phyloP scores from a whole-genome alignment of 139 green algal genomes.

The Coccomyxa sp. region DNA sequence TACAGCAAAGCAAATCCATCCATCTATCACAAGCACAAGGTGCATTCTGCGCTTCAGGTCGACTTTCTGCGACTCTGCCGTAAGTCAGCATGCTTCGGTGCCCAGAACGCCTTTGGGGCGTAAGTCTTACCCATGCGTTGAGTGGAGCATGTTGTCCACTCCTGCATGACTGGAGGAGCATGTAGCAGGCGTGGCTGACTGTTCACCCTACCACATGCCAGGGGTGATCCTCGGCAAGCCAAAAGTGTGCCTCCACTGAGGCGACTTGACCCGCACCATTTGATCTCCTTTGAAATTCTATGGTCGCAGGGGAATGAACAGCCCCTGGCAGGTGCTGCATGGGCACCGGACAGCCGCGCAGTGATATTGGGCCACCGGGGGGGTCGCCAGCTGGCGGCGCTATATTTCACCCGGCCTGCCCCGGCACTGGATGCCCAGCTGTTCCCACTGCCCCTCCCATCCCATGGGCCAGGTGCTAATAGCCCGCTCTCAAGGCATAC shows the following conservation, averaged over 20 bases:
- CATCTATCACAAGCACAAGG: not conserved
- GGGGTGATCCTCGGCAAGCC: not conserved
- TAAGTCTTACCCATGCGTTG: not conserved
- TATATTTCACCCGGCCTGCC: not conserved
- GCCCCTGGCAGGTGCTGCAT: not conserved
- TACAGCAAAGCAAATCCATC: not conserved
- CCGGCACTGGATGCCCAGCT: conserved; percentile 3
- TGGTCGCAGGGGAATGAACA: not conserved
- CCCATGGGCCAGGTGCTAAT: not conserved
- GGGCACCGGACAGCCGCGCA: not conserved
- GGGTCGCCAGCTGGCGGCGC: not conserved
- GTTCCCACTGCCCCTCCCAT: not conserved
- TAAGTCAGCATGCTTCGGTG: too few relatives aligned
- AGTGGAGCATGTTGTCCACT: not conserved
- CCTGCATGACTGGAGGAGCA: not conserved
- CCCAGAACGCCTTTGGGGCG: not conserved
- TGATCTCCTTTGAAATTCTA: not conserved
- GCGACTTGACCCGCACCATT: not conserved
- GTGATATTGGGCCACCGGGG: not conserved
- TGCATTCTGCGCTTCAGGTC: not conserved
- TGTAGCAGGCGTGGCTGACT: not conserved
- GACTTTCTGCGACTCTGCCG: too few relatives aligned
- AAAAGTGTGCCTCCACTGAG: not conserved
- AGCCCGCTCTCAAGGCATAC: not conserved
- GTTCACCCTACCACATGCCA: not conserved